Percentiles rank a stretch among this genome's conserved stretches.
Conservation (phyloP, 2,329 filamentous ascomycete species). For the Alternaria brassicicola region DNA sequence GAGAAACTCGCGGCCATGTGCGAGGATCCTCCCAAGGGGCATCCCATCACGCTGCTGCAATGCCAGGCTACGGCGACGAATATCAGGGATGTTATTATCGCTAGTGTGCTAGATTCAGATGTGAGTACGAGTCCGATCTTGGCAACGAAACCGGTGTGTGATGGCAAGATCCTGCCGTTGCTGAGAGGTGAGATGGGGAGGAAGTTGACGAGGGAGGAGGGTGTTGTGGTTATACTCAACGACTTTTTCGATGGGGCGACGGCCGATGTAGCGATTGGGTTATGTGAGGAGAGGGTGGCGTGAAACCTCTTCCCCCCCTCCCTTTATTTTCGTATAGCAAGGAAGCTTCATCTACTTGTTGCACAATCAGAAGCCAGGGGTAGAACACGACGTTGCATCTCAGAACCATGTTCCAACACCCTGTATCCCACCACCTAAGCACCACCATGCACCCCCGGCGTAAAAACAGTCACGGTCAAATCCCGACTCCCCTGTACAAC, state of each 20-base stretch:
- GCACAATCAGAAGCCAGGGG: too few species aligned
- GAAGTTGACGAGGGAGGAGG: constrained; percentile 48
- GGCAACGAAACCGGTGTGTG: constrained; percentile 58
- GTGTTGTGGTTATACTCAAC: constrained; percentile 57
- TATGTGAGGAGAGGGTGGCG: constrained; percentile 49
- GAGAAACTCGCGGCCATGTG: constrained; percentile 29
- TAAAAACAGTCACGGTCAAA: constrained; percentile 47
- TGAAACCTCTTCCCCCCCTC: too few species aligned
- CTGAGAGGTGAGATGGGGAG: constrained; percentile 51
- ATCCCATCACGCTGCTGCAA: constrained; percentile 46
- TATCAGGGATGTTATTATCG: constrained; percentile 55
- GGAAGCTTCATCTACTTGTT: too few species aligned
- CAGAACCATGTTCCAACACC: too few species aligned
- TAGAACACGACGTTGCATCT: too few species aligned
- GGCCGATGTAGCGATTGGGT: constrained; percentile 53
- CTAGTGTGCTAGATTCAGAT: constrained; percentile 54
- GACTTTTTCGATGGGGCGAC: constrained; percentile 61
- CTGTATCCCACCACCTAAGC: neutral
- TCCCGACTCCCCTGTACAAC: constrained; percentile 49
- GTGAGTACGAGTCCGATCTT: constrained; percentile 54
- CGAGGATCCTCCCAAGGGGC: constrained; percentile 22
- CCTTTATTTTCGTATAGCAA: too few species aligned
- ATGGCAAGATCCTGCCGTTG: constrained; percentile 58
- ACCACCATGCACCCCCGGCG: neutral
- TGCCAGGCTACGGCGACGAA: constrained; percentile 61